Evolutionary conservation across 306 rosid species (phyloP).

Genomic region (Rosa multiflora): DNA sequence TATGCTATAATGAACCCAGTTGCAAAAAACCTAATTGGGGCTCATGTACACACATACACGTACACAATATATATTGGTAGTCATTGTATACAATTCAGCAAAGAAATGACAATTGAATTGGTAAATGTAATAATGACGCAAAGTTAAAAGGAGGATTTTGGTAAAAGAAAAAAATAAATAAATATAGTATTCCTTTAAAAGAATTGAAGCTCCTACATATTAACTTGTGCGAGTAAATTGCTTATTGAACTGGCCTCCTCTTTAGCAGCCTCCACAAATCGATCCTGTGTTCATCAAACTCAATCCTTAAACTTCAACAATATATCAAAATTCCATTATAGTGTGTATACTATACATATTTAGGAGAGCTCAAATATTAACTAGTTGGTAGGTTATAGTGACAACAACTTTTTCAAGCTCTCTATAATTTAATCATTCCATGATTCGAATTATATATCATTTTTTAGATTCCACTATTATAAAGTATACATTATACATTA

Average conservation of each 20-base stretch:
- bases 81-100: not conserved
- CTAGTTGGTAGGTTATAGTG: no score
- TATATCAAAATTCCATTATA: not conserved
- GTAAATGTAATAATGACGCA: not conserved
- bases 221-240: constrained; percentile 9
- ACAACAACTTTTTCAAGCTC: not conserved
- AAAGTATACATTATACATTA: not conserved
- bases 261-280: constrained; percentile 12
- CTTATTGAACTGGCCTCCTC: constrained; percentile 17
- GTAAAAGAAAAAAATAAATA: no score
- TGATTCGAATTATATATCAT: not conserved
- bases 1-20: no score
- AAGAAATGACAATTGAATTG: not conserved
- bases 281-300: not conserved
- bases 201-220: not conserved
- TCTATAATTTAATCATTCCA: no score
- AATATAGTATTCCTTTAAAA: not conserved
- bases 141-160: no score
- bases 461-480: no score
- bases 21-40: no score
- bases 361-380: no score
- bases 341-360: no score
- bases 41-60: no score
- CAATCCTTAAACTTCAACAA: not conserved
- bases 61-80: no score